Percentiles rank a stretch among this genome's conserved stretches.
Evolutionary conservation across 257 asterid species (phyloP).

Genomic region (Dorcoceras hygrometricum): DNA sequence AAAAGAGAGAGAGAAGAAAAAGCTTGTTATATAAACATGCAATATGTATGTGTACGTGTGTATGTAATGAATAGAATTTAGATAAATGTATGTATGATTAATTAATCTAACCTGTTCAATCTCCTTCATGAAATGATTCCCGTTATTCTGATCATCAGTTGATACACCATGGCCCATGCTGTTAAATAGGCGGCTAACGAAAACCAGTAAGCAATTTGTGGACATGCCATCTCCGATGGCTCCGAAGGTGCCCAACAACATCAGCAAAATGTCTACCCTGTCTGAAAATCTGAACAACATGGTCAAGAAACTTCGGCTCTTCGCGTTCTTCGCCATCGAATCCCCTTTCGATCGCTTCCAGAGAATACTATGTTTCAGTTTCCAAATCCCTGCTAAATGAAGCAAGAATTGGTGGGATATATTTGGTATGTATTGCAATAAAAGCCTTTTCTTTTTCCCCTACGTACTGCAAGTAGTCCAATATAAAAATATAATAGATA

Average conservation of each 20-base stretch:
- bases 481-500: neutral
- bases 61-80: neutral
- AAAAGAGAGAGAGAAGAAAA: no score
- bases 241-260: slow-evolving; percentile 81
- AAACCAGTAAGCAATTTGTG: slow-evolving; percentile 67
- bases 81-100: neutral
- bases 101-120: slow-evolving; percentile 61
- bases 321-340: slow-evolving; percentile 13
- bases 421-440: neutral
- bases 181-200: slow-evolving; percentile 64
- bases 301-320: slow-evolving; percentile 32
- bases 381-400: slow-evolving; percentile 1
- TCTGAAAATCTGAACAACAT: slow-evolving; percentile 69
- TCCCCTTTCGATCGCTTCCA: slow-evolving; percentile 15
- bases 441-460: slow-evolving; percentile 7
- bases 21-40: no score
- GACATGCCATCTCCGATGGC: slow-evolving; percentile 94
- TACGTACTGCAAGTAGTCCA: neutral
- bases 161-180: slow-evolving; percentile 66
- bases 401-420: neutral
- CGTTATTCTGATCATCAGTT: slow-evolving; percentile 29
- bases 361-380: slow-evolving; percentile 26
- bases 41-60: no score
- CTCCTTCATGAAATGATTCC: slow-evolving; percentile 55
- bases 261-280: slow-evolving; percentile 56